Base-by-base conservation (phyloP, 768 basidiomycete species). In the Lactifluus pinguis region DNA sequence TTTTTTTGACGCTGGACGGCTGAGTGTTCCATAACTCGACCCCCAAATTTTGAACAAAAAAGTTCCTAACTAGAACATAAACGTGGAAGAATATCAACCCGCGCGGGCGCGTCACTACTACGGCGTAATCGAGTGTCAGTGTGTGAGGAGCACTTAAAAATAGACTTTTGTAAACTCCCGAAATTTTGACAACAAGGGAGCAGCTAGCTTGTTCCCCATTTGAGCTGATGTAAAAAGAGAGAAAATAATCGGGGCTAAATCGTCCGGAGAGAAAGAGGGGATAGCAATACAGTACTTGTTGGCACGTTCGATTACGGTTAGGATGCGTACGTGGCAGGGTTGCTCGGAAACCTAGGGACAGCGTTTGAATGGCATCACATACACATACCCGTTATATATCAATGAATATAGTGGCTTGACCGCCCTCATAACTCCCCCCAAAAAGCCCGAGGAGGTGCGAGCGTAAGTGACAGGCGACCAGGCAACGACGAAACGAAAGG, bases 1-100 rank as follows among this genome's bases (percentile, higher is more conserved):
- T 60, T 60, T 19, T 34, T 47, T 53, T 29, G 48, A 34, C 15
- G 25, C 25, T 25, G 25, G 25, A 38, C 10, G 29, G 30, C n/a
- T 2, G 2, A 2, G 25, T 25, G 34, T 61, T 45, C 54, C 60
- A 56, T 56, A 38, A 50, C 34, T 38, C 19, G 6, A 39, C 55
- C 60, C 60, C 55, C 30, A 48, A 48, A 57, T 48, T 57, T 48
- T 34, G 52, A 54, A 34, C 50, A 48, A 61, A 61, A 51, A 45
- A 52, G 50, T 34, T 19, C 55, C 50, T 52, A 47, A 51, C 44
- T 61, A 45, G 50, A 45, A 50, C 55, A 61, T 48, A 45, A 51
- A 19, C 15, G 45, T 51, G 15, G 55, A 19, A 29, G 30, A 13
- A 38, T 10, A 6, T 17, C 49, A 25, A 41, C 44, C 34, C 34